Base-by-base conservation (phyloP, 2,329 filamentous ascomycete species). In the Penicillium capsulatum region DNA sequence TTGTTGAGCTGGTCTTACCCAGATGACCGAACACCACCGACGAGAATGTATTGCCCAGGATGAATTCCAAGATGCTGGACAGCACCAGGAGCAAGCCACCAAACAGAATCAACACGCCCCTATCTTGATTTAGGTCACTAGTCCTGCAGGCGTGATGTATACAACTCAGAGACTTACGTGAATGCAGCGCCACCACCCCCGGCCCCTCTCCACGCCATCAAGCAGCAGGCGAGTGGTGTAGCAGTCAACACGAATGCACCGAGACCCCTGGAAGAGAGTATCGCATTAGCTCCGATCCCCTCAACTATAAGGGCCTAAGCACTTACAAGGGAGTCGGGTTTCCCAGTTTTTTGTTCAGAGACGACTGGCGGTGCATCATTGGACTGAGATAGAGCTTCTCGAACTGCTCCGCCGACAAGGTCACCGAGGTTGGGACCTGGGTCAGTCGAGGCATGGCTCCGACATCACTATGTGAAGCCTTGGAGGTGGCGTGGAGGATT, bases 311-410 rank as follows among this genome's bases (percentile, higher is more conserved):
- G 17, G 8, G 14, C 7, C 13, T 8, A 7, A 34, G 9, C 30
- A 17, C 32, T 5, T 53, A 57, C 57, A 59, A 45, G n/a, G 57
- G 59, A 39, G 58, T 63, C 11, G 59, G 59, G 40, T 63, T 63
- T 7, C 56, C 59, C 34, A 63, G 44, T 19, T 50, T 56, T 20
- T 55, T 58, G 17, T 57, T 52, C 17, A 61, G 49, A 17, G 54
- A 46, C 17, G 58, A 52, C 35, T 60, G 59, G 7, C 55, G 57
- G 17, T 52, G 56, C 34, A 55, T 60, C 53, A 61, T 59, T 5
- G 59, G 59, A 14, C 51, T 59, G n/a, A 63, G 49, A 36, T 63
- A 63, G 22, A 63, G 55, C 49, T 55, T 63, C 47, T 63, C 59
- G 32, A 63, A 63, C 36, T 61, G 59, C 44, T 63, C 59, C 0